These are phyloP conservation scores for Alternaria atra DNA, from an alignment of 2,329 filamentous ascomycete genomes.

Conservation along the genomic window DNA sequence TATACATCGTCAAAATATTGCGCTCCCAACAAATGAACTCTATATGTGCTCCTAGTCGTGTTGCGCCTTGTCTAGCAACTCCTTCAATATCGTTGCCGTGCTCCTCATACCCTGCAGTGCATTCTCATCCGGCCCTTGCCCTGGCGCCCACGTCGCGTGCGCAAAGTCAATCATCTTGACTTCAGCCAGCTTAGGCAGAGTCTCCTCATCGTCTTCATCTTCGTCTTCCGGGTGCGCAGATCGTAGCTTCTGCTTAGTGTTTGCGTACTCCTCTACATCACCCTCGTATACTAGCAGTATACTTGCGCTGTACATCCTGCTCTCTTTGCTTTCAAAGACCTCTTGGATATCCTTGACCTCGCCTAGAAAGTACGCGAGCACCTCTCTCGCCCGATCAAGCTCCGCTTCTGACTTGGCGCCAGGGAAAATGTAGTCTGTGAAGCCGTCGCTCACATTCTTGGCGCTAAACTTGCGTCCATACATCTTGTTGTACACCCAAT, in stretches of 20 bases:
- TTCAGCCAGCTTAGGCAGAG: constrained; percentile 72
- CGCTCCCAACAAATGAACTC: not conserved
- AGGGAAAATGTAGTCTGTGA: constrained; percentile 65
- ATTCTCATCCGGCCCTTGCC: constrained; percentile 87
- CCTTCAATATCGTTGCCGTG: constrained; percentile 74
- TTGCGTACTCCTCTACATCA: constrained; percentile 64
- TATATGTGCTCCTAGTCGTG: constrained; percentile 25
- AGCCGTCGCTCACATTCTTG: constrained; percentile 65
- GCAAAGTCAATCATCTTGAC: constrained; percentile 97
- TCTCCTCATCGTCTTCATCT: constrained; percentile 57
- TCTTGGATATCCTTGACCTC: constrained; percentile 65
- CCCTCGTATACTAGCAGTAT: constrained; percentile 74
- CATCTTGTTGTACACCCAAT: constrained; percentile 70
- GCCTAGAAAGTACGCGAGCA: constrained; percentile 51
- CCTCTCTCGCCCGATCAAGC: constrained; percentile 56
- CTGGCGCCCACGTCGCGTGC: constrained; percentile 84
- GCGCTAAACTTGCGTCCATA: constrained; percentile 68
- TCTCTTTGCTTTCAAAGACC: constrained; percentile 69
- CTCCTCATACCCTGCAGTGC: constrained; percentile 76
- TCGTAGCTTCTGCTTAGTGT: constrained; percentile 45
- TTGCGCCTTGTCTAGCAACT: constrained; percentile 57
- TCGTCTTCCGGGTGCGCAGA: constrained; percentile 43
- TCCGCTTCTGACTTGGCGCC: constrained; percentile 35
- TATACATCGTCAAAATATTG: not conserved
- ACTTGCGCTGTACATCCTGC: constrained; percentile 73